These are phyloP conservation scores for Blastobotrys parvus DNA, from an alignment of 805 yeast genomes.

Conservation along the genomic window DNA sequence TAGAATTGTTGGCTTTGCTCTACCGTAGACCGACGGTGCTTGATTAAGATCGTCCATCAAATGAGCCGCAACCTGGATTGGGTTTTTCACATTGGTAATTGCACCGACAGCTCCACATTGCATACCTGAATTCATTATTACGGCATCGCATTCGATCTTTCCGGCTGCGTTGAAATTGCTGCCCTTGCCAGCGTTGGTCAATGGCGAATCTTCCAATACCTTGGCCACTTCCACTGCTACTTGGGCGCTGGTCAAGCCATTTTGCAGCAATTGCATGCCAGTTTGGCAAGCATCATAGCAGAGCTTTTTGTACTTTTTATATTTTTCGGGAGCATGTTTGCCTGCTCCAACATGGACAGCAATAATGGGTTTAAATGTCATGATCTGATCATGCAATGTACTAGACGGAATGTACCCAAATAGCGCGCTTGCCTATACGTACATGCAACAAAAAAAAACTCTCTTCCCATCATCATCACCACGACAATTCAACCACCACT, in stretches of 20 bases:
- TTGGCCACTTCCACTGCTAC: constrained; percentile 22
- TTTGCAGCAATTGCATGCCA: constrained; percentile 17
- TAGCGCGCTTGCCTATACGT: background rate
- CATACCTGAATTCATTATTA: constrained; percentile 19
- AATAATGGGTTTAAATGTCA: constrained; percentile 11
- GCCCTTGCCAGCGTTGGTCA: constrained; percentile 35
- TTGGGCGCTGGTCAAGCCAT: constrained; percentile 11
- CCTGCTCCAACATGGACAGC: constrained; percentile 30
- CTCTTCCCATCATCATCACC: background rate
- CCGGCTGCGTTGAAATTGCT: constrained; percentile 30
- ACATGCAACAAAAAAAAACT: background rate
- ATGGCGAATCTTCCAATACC: constrained; percentile 27
- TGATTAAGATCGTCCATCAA: constrained; percentile 13
- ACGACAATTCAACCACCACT: background rate
- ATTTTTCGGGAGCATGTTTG: constrained; percentile 16
- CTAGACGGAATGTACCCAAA: background rate
- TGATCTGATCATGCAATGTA: background rate
- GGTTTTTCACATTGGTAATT: constrained; percentile 23
- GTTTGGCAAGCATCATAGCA: constrained; percentile 13
- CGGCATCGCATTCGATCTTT: constrained; percentile 35
- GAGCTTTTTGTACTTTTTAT: constrained; percentile 10
- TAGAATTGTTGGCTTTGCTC: constrained; percentile 23
- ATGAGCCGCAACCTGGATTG: constrained; percentile 21
- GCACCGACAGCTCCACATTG: constrained; percentile 29
- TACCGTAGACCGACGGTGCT: constrained; percentile 8